phyloP scores from a whole-genome alignment of 2,329 filamentous ascomycete species.

The Hypoxylon sp. region DNA sequence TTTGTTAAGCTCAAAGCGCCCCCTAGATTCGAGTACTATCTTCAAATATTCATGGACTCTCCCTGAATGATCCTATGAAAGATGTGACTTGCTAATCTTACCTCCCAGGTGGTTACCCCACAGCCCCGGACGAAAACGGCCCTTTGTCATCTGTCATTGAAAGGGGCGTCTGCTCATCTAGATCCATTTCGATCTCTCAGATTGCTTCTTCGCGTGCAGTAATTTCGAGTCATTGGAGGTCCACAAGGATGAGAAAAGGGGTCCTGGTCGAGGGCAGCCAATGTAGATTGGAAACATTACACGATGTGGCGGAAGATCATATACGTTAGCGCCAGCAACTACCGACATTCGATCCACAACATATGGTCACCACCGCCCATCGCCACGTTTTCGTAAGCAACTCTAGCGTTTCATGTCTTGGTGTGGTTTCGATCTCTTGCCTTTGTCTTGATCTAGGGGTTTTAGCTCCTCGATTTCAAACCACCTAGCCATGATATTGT shows the following conservation, averaged over 20 bases:
- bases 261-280: not conserved
- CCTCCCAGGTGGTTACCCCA: not conserved
- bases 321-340: slow-evolving; percentile 27
- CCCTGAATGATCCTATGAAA: not conserved
- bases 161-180: slow-evolving; percentile 6
- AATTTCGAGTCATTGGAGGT: slow-evolving; percentile 33
- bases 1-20: not conserved
- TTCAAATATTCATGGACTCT: not conserved
- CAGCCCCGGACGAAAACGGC: slow-evolving; percentile 13
- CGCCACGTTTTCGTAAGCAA: slow-evolving; percentile 2
- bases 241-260: slow-evolving; percentile 9
- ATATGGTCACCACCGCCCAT: not conserved
- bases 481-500: slow-evolving; percentile 16
- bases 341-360: slow-evolving; percentile 11
- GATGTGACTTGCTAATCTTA: not conserved
- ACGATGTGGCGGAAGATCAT: slow-evolving; percentile 25
- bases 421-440: not conserved
- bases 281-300: slow-evolving; percentile 25
- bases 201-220: not conserved
- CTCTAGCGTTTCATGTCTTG: slow-evolving; percentile 34
- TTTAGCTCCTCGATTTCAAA: slow-evolving; percentile 1
- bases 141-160: slow-evolving; percentile 18
- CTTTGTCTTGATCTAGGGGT: slow-evolving; percentile 7
- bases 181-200: not conserved
- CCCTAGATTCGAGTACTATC: not conserved